Evolutionary conservation across 2,329 filamentous ascomycete species (phyloP).

Genomic region (Verticillium nonalfalfae): DNA sequence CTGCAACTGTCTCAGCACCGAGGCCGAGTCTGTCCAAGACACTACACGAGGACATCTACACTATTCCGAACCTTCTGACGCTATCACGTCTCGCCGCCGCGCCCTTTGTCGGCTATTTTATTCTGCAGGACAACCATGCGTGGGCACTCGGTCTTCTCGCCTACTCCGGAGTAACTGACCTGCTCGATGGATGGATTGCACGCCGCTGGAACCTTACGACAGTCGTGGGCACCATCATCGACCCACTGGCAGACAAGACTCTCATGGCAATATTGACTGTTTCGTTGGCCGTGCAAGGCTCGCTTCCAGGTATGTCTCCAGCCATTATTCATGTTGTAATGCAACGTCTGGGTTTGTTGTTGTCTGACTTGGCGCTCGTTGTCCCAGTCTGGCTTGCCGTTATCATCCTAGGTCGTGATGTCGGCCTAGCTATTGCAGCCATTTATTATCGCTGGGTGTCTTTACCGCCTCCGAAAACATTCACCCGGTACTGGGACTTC

Average conservation of each 20-base stretch:
- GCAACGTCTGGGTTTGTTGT: neutral
- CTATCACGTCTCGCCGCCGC: slow-evolving; percentile 78
- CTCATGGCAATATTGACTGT: slow-evolving; percentile 92
- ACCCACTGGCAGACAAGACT: slow-evolving; percentile 94
- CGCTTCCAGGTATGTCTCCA: slow-evolving; percentile 61
- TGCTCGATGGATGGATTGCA: slow-evolving; percentile 92
- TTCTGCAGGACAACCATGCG: slow-evolving; percentile 74
- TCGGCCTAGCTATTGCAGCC: slow-evolving; percentile 74
- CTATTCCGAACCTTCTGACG: slow-evolving; percentile 88
- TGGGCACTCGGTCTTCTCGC: slow-evolving; percentile 81
- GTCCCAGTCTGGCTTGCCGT: slow-evolving; percentile 70
- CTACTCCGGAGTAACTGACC: slow-evolving; percentile 86
- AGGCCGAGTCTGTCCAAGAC: neutral
- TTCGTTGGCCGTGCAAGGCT: slow-evolving; percentile 75
- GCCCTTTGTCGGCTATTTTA: slow-evolving; percentile 80
- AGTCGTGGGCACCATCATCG: slow-evolving; percentile 89
- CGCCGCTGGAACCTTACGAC: slow-evolving; percentile 82
- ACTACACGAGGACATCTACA: slow-evolving; percentile 87
- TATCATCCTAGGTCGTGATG: slow-evolving; percentile 87
- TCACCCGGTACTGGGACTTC: slow-evolving; percentile 94
- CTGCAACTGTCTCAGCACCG: neutral
- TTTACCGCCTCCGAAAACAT: slow-evolving; percentile 87
- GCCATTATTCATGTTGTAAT: neutral
- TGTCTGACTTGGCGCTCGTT: neutral
- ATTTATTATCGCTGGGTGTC: slow-evolving; percentile 97